Percentiles rank a stretch among this genome's conserved stretches.
phyloP scores from a whole-genome alignment of 2,329 filamentous ascomycete genomes.

The Sporothrix brasiliensis region DNA sequence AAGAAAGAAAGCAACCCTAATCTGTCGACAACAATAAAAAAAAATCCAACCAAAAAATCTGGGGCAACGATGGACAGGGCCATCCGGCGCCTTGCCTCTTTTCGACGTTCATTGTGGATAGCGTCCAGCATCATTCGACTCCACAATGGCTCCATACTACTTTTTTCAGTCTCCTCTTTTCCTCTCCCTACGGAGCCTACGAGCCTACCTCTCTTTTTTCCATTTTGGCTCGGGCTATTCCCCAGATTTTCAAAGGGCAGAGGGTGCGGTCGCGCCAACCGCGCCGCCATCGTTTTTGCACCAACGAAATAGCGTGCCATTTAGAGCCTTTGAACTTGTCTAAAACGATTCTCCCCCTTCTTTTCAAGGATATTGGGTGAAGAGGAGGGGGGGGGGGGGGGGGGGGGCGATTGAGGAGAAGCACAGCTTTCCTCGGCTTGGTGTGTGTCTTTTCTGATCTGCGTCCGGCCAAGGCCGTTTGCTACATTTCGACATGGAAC shows the following conservation, averaged over 20 bases:
- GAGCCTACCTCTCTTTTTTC: not conserved
- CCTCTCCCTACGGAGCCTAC: not conserved
- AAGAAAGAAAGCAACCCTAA: not conserved
- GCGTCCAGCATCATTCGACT: not conserved
- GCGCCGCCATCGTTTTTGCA: not conserved
- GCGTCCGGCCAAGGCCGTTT: not conserved
- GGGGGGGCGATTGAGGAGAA: not conserved
- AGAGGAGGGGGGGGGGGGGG: too few relatives aligned
- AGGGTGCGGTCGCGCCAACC: not conserved
- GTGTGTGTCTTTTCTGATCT: not conserved
- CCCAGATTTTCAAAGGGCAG: conserved; percentile 25
- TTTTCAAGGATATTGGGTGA: conserved; percentile 1
- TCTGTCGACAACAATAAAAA: not conserved
- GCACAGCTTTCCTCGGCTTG: not conserved
- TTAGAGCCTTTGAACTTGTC: not conserved
- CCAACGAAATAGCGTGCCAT: not conserved
- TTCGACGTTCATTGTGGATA: not conserved
- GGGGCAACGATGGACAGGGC: conserved; percentile 20
- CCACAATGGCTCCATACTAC: too few relatives aligned
- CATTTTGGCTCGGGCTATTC: conserved; percentile 25
- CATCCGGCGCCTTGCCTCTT: conserved; percentile 12
- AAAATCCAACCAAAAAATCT: not conserved
- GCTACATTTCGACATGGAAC: too few relatives aligned
- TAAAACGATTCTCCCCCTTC: not conserved
- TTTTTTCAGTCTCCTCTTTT: not conserved